Conservation (phyloP, 2,329 filamentous ascomycete species). For the Pseudogymnoascus sp. region DNA sequence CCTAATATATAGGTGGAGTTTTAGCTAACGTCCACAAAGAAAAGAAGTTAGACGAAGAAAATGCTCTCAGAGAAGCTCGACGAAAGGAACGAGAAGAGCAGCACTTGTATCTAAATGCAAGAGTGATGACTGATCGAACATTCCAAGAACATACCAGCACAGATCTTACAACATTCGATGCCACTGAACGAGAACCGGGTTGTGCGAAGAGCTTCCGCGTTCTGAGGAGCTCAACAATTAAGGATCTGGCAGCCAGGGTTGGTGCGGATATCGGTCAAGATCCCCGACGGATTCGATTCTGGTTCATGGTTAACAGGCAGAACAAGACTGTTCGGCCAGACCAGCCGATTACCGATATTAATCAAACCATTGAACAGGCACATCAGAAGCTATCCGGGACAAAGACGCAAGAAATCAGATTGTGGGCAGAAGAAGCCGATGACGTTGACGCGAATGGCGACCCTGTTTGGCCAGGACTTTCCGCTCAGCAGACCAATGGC, state of each 20-base stretch:
- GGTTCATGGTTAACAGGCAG: slow-evolving; percentile 97
- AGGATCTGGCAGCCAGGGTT: slow-evolving; percentile 64
- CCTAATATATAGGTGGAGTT: slow-evolving; percentile 11
- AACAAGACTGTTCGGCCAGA: slow-evolving; percentile 95
- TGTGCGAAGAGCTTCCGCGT: slow-evolving; percentile 66
- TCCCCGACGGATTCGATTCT: slow-evolving; percentile 66
- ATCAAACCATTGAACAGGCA: slow-evolving; percentile 71
- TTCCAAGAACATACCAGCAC: slow-evolving; percentile 77
- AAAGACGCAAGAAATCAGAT: slow-evolving; percentile 58
- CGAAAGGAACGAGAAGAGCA: slow-evolving; percentile 89
- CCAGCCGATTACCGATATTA: slow-evolving; percentile 68
- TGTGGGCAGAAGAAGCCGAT: slow-evolving; percentile 79
- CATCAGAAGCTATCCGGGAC: slow-evolving; percentile 58
- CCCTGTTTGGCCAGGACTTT: slow-evolving; percentile 61
- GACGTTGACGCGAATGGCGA: slow-evolving; percentile 59
- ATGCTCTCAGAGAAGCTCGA: slow-evolving; percentile 62
- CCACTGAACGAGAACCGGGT: slow-evolving; percentile 50
- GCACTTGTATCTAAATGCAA: slow-evolving; percentile 81
- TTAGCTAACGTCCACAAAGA: slow-evolving; percentile 38
- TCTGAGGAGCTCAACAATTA: slow-evolving; percentile 65
- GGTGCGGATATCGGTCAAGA: slow-evolving; percentile 63
- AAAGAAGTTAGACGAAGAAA: slow-evolving; percentile 72
- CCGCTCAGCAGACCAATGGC: slow-evolving; percentile 46
- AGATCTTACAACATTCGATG: slow-evolving; percentile 67
- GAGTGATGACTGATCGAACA: slow-evolving; percentile 71